Evolutionary conservation across 2,329 filamentous ascomycete genomes (phyloP).

Genomic region (Dothidotthia symphoricarpi): DNA sequence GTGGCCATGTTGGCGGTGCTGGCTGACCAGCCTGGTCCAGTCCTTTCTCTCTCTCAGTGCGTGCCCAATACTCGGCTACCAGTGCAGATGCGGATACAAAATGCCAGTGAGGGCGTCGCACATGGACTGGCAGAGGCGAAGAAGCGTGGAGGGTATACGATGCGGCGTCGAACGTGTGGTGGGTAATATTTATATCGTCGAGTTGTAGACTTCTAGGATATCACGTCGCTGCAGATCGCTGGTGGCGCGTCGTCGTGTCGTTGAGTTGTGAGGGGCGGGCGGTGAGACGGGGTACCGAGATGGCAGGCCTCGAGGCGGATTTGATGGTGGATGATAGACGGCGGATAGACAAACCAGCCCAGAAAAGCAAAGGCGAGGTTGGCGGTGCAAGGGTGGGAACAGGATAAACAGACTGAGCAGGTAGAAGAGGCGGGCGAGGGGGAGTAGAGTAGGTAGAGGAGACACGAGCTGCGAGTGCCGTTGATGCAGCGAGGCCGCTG

Average conservation of each 20-base stretch:
- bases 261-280: slow-evolving; percentile 2
- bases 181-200: too few relatives aligned
- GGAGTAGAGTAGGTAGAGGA: slow-evolving; percentile 9
- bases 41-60: slow-evolving; percentile 6
- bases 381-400: slow-evolving; percentile 4
- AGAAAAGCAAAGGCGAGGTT: not conserved
- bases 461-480: slow-evolving; percentile 12
- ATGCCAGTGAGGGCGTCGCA: slow-evolving; percentile 39
- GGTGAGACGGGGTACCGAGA: slow-evolving; percentile 9
- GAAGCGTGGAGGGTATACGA: not conserved
- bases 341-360: slow-evolving; percentile 1
- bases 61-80: slow-evolving; percentile 30
- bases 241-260: slow-evolving; percentile 8
- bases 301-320: slow-evolving; percentile 9
- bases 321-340: slow-evolving; percentile 3
- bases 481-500: slow-evolving; percentile 8
- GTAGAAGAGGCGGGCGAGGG: slow-evolving; percentile 7
- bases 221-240: not conserved
- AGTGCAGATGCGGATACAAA: slow-evolving; percentile 41
- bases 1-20: slow-evolving; percentile 39
- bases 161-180: slow-evolving; percentile 1
- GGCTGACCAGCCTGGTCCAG: slow-evolving; percentile 27
- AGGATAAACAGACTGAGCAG: slow-evolving; percentile 6
- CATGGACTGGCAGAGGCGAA: slow-evolving; percentile 30
- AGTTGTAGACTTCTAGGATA: too few relatives aligned